Evolutionary conservation across 1,284 basidiomycete species (phyloP).

Genomic region (Trichosporon inkin): DNA sequence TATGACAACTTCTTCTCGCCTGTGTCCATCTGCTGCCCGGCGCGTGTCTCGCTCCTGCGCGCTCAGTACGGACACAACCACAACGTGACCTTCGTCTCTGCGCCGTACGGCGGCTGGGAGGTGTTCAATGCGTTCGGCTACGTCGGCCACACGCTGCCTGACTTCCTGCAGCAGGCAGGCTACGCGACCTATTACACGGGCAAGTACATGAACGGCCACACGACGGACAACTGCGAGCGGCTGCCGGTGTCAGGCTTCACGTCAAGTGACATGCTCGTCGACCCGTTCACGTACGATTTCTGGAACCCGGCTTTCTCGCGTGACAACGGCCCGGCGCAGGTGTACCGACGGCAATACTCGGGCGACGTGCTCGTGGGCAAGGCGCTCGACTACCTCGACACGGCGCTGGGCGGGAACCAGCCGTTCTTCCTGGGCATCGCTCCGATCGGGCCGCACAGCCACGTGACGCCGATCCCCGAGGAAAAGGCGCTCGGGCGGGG

Average conservation of each 20-base stretch:
- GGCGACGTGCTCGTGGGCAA: constrained; percentile 35
- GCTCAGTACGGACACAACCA: constrained; percentile 40
- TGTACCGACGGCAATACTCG: constrained; percentile 30
- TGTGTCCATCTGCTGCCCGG: constrained; percentile 38
- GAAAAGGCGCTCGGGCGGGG: neutral
- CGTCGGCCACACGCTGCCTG: constrained; percentile 33
- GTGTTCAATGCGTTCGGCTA: constrained; percentile 37
- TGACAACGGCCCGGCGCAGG: constrained; percentile 25
- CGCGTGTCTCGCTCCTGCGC: constrained; percentile 32
- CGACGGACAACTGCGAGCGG: constrained; percentile 26
- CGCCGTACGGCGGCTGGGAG: constrained; percentile 36
- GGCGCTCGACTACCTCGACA: constrained; percentile 25
- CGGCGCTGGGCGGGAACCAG: neutral
- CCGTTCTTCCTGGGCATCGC: constrained; percentile 33
- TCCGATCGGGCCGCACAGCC: neutral
- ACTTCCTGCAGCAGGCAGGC: constrained; percentile 34
- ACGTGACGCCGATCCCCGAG: neutral
- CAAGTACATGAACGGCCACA: constrained; percentile 43
- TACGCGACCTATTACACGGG: constrained; percentile 41
- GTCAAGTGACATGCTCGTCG: constrained; percentile 36
- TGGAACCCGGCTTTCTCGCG: constrained; percentile 29
- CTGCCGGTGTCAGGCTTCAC: constrained; percentile 28
- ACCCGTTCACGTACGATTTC: constrained; percentile 43
- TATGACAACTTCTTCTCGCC: constrained; percentile 36
- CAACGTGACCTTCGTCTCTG: constrained; percentile 35